Evolutionary conservation across 2,329 filamentous ascomycete species (phyloP), one percentile per base, ranked within the genome.

Genomic region (Achaetomium macrosporum): DNA sequence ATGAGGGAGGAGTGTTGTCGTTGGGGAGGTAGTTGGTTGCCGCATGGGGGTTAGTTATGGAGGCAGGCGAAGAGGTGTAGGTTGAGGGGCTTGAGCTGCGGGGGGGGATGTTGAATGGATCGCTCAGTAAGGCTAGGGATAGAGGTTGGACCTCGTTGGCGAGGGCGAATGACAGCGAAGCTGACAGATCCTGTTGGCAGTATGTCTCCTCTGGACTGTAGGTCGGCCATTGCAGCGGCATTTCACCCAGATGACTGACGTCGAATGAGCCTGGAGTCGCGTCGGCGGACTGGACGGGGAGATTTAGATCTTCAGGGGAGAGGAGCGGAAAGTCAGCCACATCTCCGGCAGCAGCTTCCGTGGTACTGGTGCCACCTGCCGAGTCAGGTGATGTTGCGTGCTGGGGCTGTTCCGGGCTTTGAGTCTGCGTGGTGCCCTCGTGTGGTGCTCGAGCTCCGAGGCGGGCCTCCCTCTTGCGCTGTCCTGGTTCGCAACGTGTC

Each of bases 401-500:
- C 25, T 4, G 25, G 25, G 25, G 25, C 25, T 4, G 4, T 25
- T 7, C 25, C 7, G 25, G 25, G 25, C 25, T 39, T 17, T 9
- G 8, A 39, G 3, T 39, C 15, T n/a, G 6, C 2, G 17, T 17
- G n/a, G 8, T 11, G 9, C 17, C 5, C 10, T 30, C 25, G 19
- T 11, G 25, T 20, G 5, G 15, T n/a, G 16, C 37, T 19, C 49
- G 35, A 19, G 37, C n/a, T 48, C 15, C 39, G 16, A 20, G 16
- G 10, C 50, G 56, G 12, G 40, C 35, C 16, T 64, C 59, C 25
- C 63, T 61, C 48, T 61, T 67, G 15, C 65, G 61, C 35, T 66
- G 64, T 42, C 66, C 64, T 35, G 29, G 16, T 1, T 40, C 13
- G n/a, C n/a, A 33, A 33, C 2, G 10, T n/a, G 16, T 50, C 20